phyloP scores from a whole-genome alignment of 306 rosid species.

The Arachis stenosperma region DNA sequence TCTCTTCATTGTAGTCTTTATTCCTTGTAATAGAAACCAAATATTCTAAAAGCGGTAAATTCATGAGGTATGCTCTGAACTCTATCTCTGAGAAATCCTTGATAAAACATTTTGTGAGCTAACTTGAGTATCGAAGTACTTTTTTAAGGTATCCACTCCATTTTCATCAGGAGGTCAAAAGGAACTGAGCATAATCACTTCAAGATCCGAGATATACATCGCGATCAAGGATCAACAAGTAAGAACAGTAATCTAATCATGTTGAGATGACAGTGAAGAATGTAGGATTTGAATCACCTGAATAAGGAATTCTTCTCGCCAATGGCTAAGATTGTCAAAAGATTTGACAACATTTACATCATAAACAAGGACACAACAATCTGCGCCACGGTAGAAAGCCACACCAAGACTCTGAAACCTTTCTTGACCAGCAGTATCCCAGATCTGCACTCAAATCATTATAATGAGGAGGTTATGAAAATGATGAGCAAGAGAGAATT shows the following conservation, averaged over 20 bases:
- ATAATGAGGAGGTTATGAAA: not conserved
- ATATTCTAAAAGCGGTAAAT: no score
- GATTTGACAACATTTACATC: constrained; percentile 97
- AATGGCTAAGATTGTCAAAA: constrained; percentile 92
- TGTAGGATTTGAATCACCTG: constrained; percentile 58
- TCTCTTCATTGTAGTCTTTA: no score
- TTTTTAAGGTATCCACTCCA: no score
- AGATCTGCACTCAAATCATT: constrained; percentile 55
- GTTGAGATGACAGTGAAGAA: constrained; percentile 62
- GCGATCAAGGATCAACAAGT: no score
- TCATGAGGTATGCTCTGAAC: no score
- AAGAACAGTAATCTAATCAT: constrained; percentile 21
- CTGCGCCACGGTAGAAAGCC: constrained; percentile 99
- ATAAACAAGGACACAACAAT: constrained; percentile 96
- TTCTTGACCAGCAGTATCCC: constrained; percentile 99
- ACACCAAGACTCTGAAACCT: constrained; percentile 99
- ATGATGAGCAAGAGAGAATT: not conserved
- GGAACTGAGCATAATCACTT: no score
- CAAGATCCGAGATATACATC: no score
- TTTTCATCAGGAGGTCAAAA: no score
- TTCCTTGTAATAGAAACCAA: no score
- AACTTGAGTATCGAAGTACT: no score
- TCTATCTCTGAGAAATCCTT: no score
- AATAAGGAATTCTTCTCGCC: constrained; percentile 98
- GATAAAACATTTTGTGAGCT: no score